Evolutionary conservation across 2,329 filamentous ascomycete genomes (phyloP).

Genomic region (Fusarium secorum): DNA sequence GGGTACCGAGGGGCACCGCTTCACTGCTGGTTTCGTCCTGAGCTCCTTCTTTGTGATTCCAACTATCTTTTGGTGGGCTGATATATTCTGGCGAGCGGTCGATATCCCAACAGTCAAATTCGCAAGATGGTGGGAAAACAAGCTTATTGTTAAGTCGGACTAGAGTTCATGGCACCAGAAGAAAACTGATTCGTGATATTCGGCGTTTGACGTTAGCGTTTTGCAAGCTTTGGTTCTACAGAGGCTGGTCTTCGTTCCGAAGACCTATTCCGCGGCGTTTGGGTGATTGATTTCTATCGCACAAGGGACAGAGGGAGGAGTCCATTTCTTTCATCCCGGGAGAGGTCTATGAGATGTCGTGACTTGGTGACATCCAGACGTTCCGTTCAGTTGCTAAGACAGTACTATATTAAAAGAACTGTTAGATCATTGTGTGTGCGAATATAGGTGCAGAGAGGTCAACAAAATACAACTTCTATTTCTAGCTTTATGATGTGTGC

Average conservation of each 20-base stretch:
- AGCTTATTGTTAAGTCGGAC: conserved; percentile 47
- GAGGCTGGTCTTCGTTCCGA: background rate
- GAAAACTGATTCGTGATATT: conserved; percentile 3
- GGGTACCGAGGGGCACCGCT: conserved; percentile 55
- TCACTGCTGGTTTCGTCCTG: conserved; percentile 57
- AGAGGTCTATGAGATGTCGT: background rate
- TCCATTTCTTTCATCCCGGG: background rate
- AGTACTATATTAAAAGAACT: conserved; percentile 2
- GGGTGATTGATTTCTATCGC: conserved; percentile 21
- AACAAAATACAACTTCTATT: background rate
- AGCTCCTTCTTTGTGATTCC: conserved; percentile 59
- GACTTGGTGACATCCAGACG: background rate
- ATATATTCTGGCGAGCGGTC: conserved; percentile 64
- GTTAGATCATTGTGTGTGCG: background rate
- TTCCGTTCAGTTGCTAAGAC: background rate
- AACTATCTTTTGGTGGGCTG: conserved; percentile 61
- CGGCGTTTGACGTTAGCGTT: conserved; percentile 9
- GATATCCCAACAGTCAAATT: conserved; percentile 65
- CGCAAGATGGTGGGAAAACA: conserved; percentile 62
- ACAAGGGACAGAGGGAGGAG: background rate
- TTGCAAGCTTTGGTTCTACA: background rate
- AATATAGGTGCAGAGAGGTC: background rate
- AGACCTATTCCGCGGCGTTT: conserved; percentile 24
- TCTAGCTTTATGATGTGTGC: background rate
- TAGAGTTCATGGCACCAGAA: conserved; percentile 9